phyloP scores from a whole-genome alignment of 1,284 basidiomycete genomes.

The Pseudozyma sp. region DNA sequence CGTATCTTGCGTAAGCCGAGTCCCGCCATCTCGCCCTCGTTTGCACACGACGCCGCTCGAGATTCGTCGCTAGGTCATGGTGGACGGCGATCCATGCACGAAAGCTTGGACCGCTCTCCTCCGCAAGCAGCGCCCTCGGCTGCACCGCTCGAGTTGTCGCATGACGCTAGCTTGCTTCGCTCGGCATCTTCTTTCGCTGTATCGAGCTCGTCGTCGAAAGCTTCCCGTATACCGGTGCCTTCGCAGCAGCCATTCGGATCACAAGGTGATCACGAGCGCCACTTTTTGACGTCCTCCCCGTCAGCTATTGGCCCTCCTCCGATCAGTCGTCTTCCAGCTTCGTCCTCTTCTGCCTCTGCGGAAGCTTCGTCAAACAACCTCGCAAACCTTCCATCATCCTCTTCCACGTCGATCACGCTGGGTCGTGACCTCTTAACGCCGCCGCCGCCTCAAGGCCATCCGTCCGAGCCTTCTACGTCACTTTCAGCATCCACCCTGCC shows the following conservation, averaged over 20 bases:
- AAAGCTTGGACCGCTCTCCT: slow-evolving; percentile 26
- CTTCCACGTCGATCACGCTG: slow-evolving; percentile 10
- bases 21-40: slow-evolving; percentile 1
- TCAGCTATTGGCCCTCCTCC: not conserved
- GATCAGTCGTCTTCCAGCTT: not conserved
- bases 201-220: not conserved
- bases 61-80: not conserved
- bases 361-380: slow-evolving; percentile 11
- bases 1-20: too few relatives aligned
- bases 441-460: not conserved
- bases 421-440: not conserved
- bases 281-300: too few relatives aligned
- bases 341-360: not conserved
- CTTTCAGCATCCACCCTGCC: not conserved
- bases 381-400: slow-evolving; percentile 9
- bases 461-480: not conserved
- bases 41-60: not conserved
- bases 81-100: slow-evolving; percentile 17
- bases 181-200: not conserved
- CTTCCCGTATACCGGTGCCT: too few relatives aligned
- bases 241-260: too few relatives aligned
- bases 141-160: not conserved
- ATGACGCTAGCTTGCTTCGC: not conserved
- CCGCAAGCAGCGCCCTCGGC: slow-evolving; percentile 1
- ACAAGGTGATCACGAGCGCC: too few relatives aligned